These are phyloP conservation scores for Durotheca rogersii DNA, from an alignment of 495 filamentous ascomycete genomes.

Conservation along the genomic window DNA sequence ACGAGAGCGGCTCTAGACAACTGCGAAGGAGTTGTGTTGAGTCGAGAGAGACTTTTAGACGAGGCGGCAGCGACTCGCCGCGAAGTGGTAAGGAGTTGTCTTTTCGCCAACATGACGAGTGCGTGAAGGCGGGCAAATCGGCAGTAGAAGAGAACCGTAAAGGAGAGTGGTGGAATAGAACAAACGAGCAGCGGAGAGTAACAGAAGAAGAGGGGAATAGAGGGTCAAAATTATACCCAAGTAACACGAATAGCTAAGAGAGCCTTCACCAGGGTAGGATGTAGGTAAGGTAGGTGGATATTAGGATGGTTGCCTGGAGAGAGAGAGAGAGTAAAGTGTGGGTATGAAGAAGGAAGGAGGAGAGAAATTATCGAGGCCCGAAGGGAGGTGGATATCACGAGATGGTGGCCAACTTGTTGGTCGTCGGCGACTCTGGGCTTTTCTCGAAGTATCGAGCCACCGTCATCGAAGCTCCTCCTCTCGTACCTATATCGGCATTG, in stretches of 20 bases:
- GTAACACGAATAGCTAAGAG: no score
- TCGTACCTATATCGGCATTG: constrained; percentile 20
- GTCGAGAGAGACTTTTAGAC: constrained; percentile 32
- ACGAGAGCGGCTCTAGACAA: constrained; percentile 24
- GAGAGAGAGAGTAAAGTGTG: no score
- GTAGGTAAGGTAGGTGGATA: neutral
- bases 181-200: no score
- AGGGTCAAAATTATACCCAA: no score
- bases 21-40: constrained; percentile 30
- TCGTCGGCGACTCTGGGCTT: constrained; percentile 23
- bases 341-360: no score
- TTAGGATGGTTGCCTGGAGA: neutral
- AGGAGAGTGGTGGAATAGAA: no score
- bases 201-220: no score
- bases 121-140: neutral
- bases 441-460: constrained; percentile 29
- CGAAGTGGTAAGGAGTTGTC: constrained; percentile 36
- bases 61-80: constrained; percentile 39
- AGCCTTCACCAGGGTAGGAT: no score
- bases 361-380: constrained; percentile 1
- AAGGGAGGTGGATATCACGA: constrained; percentile 22
- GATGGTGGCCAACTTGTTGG: constrained; percentile 16
- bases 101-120: constrained; percentile 43
- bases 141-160: no score
- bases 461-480: constrained; percentile 12